Evolutionary conservation across 768 basidiomycete species (phyloP).

Genomic region (Leccinum disarticulatum): DNA sequence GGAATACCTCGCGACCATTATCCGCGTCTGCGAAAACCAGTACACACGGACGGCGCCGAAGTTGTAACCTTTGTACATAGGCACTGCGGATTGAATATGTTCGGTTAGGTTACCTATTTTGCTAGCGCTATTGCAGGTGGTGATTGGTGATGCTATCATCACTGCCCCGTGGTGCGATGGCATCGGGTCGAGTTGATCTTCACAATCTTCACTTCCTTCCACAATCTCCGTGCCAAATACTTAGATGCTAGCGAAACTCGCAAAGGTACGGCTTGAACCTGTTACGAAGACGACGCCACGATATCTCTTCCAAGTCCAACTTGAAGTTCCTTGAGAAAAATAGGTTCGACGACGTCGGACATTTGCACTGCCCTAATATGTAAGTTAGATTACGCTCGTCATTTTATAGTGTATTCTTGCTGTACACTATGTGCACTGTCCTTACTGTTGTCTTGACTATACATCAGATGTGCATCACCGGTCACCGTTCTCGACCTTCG

Average conservation of each 20-base stretch:
- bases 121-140: not conserved
- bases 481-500: not conserved
- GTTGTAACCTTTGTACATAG: too few species aligned
- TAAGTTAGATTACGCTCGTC: too few species aligned
- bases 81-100: conserved; percentile 60
- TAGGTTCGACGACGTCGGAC: too few species aligned
- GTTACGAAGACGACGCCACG: not conserved
- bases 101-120: conserved; percentile 38
- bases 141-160: conserved; percentile 6
- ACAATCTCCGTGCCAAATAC: not conserved
- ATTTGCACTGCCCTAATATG: too few species aligned
- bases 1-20: too few species aligned
- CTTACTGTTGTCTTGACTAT: conserved; percentile 11
- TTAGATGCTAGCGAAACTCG: not conserved
- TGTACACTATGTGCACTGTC: conserved; percentile 8
- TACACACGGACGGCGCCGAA: too few species aligned
- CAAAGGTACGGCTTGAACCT: not conserved
- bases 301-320: not conserved
- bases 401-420: not conserved
- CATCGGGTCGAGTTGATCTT: not conserved
- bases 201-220: not conserved
- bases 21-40: too few species aligned
- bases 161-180: not conserved
- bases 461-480: not conserved
- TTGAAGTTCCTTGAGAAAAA: not conserved